phyloP scores from a whole-genome alignment of 768 basidiomycete genomes.

The Calocera cornea region DNA sequence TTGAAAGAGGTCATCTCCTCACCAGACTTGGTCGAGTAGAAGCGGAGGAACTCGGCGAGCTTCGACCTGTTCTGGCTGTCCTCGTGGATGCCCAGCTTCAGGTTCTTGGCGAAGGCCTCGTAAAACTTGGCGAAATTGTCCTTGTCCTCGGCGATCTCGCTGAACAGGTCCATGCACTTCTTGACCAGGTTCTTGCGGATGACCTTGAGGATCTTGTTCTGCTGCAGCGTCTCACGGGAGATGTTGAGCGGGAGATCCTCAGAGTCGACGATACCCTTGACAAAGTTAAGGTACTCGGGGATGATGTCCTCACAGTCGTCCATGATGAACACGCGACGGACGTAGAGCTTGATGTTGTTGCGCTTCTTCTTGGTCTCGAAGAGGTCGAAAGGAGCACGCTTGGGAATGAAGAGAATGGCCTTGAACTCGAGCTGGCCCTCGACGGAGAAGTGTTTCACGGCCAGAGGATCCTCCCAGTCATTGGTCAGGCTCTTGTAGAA shows the following conservation, averaged over 20 bases:
- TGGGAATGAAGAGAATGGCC: constrained; percentile 94
- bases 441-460: constrained; percentile 99
- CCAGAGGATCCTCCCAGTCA: constrained; percentile 99
- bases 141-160: constrained; percentile 98
- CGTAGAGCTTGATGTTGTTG: constrained; percentile 99
- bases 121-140: constrained; percentile 97
- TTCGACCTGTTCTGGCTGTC: constrained; percentile 98
- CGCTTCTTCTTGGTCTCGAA: constrained; percentile 99
- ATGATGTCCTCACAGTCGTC: constrained; percentile 99
- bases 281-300: constrained; percentile 98
- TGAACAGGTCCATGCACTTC: constrained; percentile 90
- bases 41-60: constrained; percentile 97
- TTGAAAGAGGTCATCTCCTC: constrained; percentile 92
- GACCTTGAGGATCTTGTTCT: constrained; percentile 99
- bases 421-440: constrained; percentile 99
- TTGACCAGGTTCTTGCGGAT: constrained; percentile 99
- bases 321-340: constrained; percentile 99
- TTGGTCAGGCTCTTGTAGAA: constrained; percentile 99
- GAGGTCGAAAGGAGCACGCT: constrained; percentile 96
- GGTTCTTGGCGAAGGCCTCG: constrained; percentile 96
- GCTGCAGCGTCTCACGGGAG: constrained; percentile 98
- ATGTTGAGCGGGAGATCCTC: constrained; percentile 99
- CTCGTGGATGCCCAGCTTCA: constrained; percentile 99
- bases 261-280: constrained; percentile 99
- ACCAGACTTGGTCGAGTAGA: constrained; percentile 85